Evolutionary conservation across 495 filamentous ascomycete species (phyloP), one percentile per base, ranked within the genome.

Genomic region (Entonaema liquescens): DNA sequence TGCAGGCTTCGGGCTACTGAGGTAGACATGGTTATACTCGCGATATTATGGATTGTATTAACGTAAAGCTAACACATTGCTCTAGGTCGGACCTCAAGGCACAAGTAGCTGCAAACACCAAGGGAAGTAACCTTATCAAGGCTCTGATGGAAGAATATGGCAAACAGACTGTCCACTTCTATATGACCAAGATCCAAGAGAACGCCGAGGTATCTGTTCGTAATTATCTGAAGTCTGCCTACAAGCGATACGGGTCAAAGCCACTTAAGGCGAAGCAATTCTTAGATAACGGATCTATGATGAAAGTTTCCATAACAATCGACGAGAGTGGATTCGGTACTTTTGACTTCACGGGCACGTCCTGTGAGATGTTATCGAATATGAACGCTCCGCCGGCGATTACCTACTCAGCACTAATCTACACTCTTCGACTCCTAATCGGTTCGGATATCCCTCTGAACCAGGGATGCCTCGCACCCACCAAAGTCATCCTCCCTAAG

Each of bases 361-460:
- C 95, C 0, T 91, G 93, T 2, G 92, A 99, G 79, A 93, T 98
- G 29, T 94, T 97, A 76, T 95, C 88, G 56, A 97, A 97, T 79
- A 95, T 92, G 82, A 98, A 99, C 78, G 96, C 95, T 5, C 95
- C 95, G 0, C 87, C 95, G 80, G 94, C 95, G 17, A 92, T 99
- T 49, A 96, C 93, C 2, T 96, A 97, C 82, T 93, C 89, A 6
- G 95, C 95, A 47, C 97, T 98, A 70, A 98, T 99, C 78, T 99
- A 98, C 84, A 93, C 93, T 61, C 86, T 99, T 13, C 89, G 95
- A 23, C 94, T 91, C 77, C 88, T 99, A 71, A 97, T 99, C 75
- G 90, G 88, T 6, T 89, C 94, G 65, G 95, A 98, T 77, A 97
- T 99, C 35, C 95, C 95, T 0, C 86, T 99, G 11, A 99, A 99